Percentiles rank a stretch among this genome's conserved stretches.
These are phyloP conservation scores for Zychaea mexicana DNA, from an alignment of 371 early-diverging fungal species.

Conservation along the genomic window DNA sequence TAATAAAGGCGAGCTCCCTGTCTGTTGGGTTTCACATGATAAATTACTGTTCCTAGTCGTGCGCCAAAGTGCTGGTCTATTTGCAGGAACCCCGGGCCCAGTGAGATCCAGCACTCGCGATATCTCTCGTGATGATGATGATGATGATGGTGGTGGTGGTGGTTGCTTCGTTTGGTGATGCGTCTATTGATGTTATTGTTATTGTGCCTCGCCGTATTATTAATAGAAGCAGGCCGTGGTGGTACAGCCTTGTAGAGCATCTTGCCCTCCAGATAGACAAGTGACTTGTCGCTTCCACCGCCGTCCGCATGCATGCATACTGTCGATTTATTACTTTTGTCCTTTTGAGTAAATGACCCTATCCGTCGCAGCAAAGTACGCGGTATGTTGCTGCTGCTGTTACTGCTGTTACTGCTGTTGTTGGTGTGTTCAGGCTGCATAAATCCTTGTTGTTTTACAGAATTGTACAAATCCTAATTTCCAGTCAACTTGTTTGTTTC, in stretches of 20 bases:
- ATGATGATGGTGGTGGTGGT: not conserved
- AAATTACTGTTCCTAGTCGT: slow-evolving; percentile 2
- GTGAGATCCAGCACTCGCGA: slow-evolving; percentile 1
- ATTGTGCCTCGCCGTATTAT: not conserved
- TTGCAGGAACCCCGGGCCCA: slow-evolving; percentile 4
- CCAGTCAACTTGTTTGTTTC: not conserved
- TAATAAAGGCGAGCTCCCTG: not conserved
- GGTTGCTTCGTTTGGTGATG: not conserved
- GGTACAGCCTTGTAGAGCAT: slow-evolving; percentile 2
- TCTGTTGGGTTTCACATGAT: not conserved
- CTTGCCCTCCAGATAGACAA: not conserved
- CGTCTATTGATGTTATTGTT: not conserved
- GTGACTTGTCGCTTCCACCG: not conserved
- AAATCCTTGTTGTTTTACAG: slow-evolving; percentile 20
- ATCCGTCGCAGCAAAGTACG: slow-evolving; percentile 7
- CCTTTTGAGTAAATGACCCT: slow-evolving; percentile 8
- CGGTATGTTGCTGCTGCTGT: not conserved
- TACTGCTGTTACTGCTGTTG: not conserved
- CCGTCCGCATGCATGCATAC: not conserved
- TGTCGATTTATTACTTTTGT: not conserved
- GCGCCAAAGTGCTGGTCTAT: slow-evolving; percentile 1
- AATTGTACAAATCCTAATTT: slow-evolving; percentile 13
- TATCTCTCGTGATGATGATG: not conserved
- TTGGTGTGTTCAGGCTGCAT: slow-evolving; percentile 1
- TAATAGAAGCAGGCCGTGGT: not conserved